Conservation (phyloP, 2,329 filamentous ascomycete genomes). For the Colletotrichum echinochloae region DNA sequence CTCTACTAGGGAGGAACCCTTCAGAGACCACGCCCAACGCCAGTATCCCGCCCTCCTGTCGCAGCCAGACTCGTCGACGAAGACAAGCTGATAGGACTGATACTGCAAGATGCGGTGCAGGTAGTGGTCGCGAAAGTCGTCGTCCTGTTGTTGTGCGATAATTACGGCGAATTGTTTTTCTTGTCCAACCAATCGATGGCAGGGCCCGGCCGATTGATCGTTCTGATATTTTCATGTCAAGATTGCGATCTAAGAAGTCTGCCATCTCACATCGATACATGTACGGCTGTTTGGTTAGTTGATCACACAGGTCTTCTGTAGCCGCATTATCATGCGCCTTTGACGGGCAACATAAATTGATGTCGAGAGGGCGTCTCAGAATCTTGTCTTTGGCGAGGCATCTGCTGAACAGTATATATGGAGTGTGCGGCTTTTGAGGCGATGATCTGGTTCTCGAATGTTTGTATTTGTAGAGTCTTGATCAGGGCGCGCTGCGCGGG, state of each 20-base stretch:
- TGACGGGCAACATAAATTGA: background rate
- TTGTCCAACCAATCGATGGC: constrained; percentile 43
- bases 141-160: constrained; percentile 50
- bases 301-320: background rate
- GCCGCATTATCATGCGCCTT: background rate
- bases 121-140: constrained; percentile 51
- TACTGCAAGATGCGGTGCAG: constrained; percentile 49
- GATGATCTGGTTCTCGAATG: background rate
- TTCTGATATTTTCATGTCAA: background rate
- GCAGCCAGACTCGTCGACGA: constrained; percentile 51
- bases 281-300: background rate
- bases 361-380: background rate
- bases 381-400: background rate
- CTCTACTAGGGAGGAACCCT: constrained; percentile 45
- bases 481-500: background rate
- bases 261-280: background rate
- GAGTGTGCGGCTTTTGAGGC: background rate
- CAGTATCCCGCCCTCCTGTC: constrained; percentile 50
- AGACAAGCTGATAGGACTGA: constrained; percentile 50
- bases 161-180: constrained; percentile 47
- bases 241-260: background rate
- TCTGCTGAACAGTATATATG: background rate
- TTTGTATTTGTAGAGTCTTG: background rate
- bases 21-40: constrained; percentile 50
- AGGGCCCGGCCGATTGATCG: constrained; percentile 1